Evolutionary conservation across 2,329 filamentous ascomycete species (phyloP), one percentile per base, ranked within the genome.

Genomic region (Lecanicillium sp.): DNA sequence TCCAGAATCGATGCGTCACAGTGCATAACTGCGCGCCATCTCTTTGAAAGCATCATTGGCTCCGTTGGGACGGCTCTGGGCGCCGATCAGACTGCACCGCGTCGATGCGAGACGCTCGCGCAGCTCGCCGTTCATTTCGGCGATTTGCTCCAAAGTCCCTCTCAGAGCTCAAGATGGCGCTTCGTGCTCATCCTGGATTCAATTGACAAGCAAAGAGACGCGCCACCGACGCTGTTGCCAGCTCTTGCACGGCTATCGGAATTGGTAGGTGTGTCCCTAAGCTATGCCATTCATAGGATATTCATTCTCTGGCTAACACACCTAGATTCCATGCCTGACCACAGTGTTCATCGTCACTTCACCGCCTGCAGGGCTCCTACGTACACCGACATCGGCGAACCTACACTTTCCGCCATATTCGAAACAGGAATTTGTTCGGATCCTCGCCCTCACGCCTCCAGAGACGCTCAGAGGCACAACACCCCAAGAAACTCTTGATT

Each of bases 111-210:
- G 63, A 87, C 83, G 45, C 63, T 95, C 37, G 83, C 85, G 41
- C 77, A 84, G 37, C 65, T 96, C 45, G 72, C 75, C 2, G 83
- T 86, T 18, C 78, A 89, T 51, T 65, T 96, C 41, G 73, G 72
- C 44, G 74, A 69, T 52, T 65, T 86, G 59, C 59, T 89, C 33
- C 62, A 70, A 36, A 67, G 70, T 44, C 49, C 52, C 11, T 42
- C 51, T 6, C 49, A 56, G 7, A 57, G 60, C 29, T 48, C 54
- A 15, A 50, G 54, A 33, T 67, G 66, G 47, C 78, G 81, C 46
- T 88, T 95, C 50, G 79, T 90, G 8, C 61, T 96, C 42, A 85
- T 95, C 9, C 73, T 96, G 45, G 92, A 96, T 64, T 85, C 79
- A 9, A 81, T 96, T 41, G 90, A 96, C 57, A 75, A 73, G 45